phyloP scores from a whole-genome alignment of 139 green algal species.

The Microglena sp. region DNA sequence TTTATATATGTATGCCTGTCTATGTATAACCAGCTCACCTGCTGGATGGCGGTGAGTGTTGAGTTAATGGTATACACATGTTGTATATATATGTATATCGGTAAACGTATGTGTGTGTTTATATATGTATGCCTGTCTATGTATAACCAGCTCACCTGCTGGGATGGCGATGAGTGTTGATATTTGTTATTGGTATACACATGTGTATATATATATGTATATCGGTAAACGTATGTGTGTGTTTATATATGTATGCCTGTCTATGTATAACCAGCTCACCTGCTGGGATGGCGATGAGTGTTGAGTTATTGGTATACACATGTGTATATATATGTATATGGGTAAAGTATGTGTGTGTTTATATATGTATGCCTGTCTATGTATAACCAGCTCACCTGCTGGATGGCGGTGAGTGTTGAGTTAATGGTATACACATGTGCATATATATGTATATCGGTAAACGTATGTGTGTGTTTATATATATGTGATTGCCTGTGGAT shows the following conservation, averaged over 20 bases:
- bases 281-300: neutral
- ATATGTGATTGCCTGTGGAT: constrained; percentile 23
- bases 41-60: neutral
- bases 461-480: neutral
- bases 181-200: too few species aligned
- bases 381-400: neutral
- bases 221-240: too few species aligned
- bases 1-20: neutral
- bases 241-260: neutral
- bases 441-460: neutral
- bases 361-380: neutral
- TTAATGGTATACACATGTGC: neutral
- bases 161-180: too few species aligned
- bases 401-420: neutral
- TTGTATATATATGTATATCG: neutral
- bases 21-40: neutral
- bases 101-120: neutral
- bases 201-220: too few species aligned
- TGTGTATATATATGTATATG: neutral
- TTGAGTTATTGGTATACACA: neutral
- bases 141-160: too few species aligned
- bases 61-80: neutral
- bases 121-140: neutral
- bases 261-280: neutral
- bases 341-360: neutral